Conservation (phyloP, 768 basidiomycete genomes). For the Coprinopsis sp. region DNA sequence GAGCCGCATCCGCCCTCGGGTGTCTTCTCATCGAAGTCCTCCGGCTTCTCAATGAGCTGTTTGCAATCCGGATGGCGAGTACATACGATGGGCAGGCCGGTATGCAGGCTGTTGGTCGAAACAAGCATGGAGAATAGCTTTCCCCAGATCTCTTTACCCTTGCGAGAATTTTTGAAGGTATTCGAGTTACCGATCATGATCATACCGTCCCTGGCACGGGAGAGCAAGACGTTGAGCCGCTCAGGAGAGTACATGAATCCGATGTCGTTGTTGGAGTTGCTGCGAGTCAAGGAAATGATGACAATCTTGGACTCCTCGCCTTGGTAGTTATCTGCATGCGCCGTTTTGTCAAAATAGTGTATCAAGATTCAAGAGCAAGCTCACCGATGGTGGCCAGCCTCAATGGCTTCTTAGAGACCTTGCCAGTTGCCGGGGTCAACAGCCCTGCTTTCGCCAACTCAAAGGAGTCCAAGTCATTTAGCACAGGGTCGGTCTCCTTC, state of each 20-base stretch:
- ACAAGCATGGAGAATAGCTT: constrained; percentile 43
- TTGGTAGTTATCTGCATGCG: constrained; percentile 61
- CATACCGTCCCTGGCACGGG: constrained; percentile 59
- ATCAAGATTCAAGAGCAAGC: constrained; percentile 4
- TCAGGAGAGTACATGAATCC: constrained; percentile 72
- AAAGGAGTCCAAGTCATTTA: constrained; percentile 57
- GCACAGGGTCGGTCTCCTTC: constrained; percentile 49
- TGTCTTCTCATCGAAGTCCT: constrained; percentile 45
- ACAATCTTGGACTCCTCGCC: constrained; percentile 74
- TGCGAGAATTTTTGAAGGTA: constrained; percentile 51
- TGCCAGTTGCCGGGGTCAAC: constrained; percentile 33
- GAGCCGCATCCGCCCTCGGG: constrained; percentile 62
- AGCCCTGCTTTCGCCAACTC: constrained; percentile 59
- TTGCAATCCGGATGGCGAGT: constrained; percentile 45
- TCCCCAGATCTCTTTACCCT: constrained; percentile 49
- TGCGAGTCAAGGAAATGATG: constrained; percentile 55
- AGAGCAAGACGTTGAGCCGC: constrained; percentile 66
- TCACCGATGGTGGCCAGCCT: constrained; percentile 64
- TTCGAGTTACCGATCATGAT: constrained; percentile 62
- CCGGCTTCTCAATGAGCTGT: constrained; percentile 33
- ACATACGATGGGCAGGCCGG: constrained; percentile 58
- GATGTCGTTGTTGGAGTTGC: constrained; percentile 51
- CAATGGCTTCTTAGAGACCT: constrained; percentile 39
- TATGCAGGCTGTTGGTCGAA: constrained; percentile 42
- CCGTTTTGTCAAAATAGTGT: neutral